These are phyloP conservation scores for Didymellaceae sp. DNA, from an alignment of 2,329 filamentous ascomycete species.

Conservation along the genomic window DNA sequence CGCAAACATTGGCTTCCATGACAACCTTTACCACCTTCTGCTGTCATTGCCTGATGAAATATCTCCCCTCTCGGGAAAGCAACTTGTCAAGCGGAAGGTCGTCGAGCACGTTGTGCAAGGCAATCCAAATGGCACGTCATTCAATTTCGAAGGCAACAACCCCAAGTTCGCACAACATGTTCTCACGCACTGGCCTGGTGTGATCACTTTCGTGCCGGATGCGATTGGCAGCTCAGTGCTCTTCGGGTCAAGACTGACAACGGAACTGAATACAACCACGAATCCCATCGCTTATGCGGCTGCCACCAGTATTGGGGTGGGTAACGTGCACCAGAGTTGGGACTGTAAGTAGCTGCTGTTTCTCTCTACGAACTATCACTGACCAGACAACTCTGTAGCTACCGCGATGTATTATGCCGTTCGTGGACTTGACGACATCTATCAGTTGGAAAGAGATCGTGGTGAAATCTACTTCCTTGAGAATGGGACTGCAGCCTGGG, in stretches of 20 bases:
- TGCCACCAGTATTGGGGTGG: constrained; percentile 6
- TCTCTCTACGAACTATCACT: too few relatives aligned
- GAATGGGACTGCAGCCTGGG: constrained; percentile 6
- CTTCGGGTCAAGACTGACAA: constrained; percentile 6
- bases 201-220: constrained; percentile 2
- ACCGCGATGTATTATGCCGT: constrained; percentile 7
- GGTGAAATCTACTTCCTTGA: constrained; percentile 1
- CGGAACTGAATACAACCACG: neutral
- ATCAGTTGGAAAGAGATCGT: neutral
- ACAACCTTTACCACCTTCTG: constrained; percentile 6
- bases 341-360: constrained; percentile 13
- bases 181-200: constrained; percentile 5
- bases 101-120: constrained; percentile 5
- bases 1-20: constrained; percentile 8
- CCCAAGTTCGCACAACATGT: constrained; percentile 6
- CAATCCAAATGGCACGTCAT: constrained; percentile 5
- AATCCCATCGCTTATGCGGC: constrained; percentile 1
- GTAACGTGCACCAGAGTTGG: constrained; percentile 5
- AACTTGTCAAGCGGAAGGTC: neutral
- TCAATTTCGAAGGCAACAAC: constrained; percentile 4
- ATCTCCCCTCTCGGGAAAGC: neutral
- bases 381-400: too few relatives aligned
- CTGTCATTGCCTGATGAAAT: neutral
- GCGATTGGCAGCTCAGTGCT: neutral
- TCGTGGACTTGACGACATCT: constrained; percentile 1